A percentile compares a stretch with the other conserved stretches of the same genome.
Evolutionary conservation across 2,329 filamentous ascomycete species (phyloP).

Genomic region (Pseudogymnoascus sp.): DNA sequence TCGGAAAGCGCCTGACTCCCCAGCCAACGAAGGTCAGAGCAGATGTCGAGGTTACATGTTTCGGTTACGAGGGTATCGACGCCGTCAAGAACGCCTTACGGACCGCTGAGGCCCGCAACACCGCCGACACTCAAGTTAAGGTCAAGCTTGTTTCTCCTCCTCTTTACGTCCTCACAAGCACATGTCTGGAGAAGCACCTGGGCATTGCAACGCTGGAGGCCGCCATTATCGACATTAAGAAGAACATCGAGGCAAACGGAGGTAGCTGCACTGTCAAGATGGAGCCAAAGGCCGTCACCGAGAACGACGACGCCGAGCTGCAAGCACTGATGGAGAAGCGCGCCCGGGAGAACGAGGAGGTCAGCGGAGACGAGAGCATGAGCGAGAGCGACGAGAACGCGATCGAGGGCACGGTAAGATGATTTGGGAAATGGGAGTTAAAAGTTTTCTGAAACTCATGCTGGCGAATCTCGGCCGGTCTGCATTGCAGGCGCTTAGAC

Average conservation of each 20-base stretch:
- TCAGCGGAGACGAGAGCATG: constrained; percentile 93
- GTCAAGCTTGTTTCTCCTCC: constrained; percentile 97
- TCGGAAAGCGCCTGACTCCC: constrained; percentile 91
- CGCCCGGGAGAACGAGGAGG: constrained; percentile 93
- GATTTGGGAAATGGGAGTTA: constrained; percentile 9
- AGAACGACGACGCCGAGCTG: constrained; percentile 94
- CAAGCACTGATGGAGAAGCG: constrained; percentile 99
- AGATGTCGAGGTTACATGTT: constrained; percentile 93
- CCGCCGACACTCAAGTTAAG: constrained; percentile 87
- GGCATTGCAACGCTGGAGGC: constrained; percentile 81
- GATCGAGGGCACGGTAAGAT: constrained; percentile 41
- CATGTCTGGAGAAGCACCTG: constrained; percentile 83
- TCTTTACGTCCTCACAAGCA: constrained; percentile 90
- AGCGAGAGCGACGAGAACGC: constrained; percentile 91
- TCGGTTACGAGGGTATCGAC: constrained; percentile 95
- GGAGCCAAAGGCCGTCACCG: constrained; percentile 97
- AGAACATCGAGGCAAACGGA: constrained; percentile 67
- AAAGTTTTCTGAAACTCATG: constrained; percentile 11
- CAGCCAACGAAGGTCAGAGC: constrained; percentile 98
- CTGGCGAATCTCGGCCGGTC: constrained; percentile 10
- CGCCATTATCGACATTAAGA: constrained; percentile 79
- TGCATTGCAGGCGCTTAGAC: constrained; percentile 13
- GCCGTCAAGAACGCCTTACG: constrained; percentile 90
- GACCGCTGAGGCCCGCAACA: constrained; percentile 88
- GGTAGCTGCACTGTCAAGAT: constrained; percentile 88